Conservation (phyloP, 2,329 filamentous ascomycete genomes). For the Neopestalotiopsis clavispora region DNA sequence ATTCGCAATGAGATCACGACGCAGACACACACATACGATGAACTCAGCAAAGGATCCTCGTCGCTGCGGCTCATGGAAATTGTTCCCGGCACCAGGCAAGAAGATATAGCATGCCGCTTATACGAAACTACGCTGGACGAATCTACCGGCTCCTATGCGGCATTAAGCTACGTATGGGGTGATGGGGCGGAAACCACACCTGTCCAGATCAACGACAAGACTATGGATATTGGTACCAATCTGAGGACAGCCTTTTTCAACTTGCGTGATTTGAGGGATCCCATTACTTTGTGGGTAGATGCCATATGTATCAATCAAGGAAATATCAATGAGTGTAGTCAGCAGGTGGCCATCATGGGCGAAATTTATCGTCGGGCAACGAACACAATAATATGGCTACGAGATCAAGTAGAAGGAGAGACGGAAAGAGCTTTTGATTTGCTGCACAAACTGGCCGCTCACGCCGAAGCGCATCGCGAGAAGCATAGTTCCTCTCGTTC, state of each 20-base stretch:
- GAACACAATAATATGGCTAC: background rate
- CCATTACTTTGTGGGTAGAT: background rate
- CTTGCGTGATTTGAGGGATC: background rate
- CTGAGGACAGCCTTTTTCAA: conserved; percentile 1
- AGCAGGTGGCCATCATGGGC: background rate
- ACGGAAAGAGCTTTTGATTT: background rate
- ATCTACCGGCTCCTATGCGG: background rate
- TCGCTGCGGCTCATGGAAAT: background rate
- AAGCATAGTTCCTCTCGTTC: background rate
- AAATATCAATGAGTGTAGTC: background rate
- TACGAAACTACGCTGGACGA: background rate
- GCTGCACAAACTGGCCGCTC: background rate
- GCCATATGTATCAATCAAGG: conserved; percentile 4
- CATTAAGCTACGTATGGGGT: conserved; percentile 5
- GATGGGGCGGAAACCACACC: background rate
- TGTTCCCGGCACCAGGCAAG: conserved; percentile 4
- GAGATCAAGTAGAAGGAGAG: conserved; percentile 3
- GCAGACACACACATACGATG: background rate
- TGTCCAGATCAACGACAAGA: background rate
- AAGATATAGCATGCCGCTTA: conserved; percentile 2
- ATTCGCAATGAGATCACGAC: background rate
- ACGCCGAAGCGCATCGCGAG: background rate
- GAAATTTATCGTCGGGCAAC: background rate
- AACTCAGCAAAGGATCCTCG: background rate
- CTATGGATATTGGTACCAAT: background rate